Evolutionary conservation across 805 yeast genomes (phyloP).

Genomic region (Ogataea chonburiensis): DNA sequence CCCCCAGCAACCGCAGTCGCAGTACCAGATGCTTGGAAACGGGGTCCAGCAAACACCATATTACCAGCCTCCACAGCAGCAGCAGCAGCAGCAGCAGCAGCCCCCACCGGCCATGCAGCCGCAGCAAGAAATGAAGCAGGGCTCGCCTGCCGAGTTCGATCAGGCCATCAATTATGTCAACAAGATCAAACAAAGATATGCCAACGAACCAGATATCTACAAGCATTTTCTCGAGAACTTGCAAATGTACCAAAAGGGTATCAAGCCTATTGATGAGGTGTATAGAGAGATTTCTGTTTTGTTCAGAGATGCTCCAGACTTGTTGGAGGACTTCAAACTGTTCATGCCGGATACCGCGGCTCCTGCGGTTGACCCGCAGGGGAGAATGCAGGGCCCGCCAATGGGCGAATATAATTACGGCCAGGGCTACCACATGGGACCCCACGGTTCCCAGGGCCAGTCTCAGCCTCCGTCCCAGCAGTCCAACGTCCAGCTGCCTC

Average conservation of each 20-base stretch:
- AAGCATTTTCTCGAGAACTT: constrained; percentile 91
- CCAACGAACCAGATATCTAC: constrained; percentile 92
- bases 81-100: constrained; percentile 18
- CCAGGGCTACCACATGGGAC: constrained; percentile 14
- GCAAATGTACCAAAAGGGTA: constrained; percentile 96
- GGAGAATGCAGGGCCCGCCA: constrained; percentile 19
- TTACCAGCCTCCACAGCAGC: constrained; percentile 21
- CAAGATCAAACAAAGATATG: constrained; percentile 90
- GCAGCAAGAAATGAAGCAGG: constrained; percentile 31
- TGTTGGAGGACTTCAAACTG: constrained; percentile 90
- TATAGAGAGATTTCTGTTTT: constrained; percentile 88
- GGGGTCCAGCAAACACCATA: constrained; percentile 18
- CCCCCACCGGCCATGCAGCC: constrained; percentile 21
- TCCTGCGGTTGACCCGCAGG: constrained; percentile 31
- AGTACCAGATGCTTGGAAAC: constrained; percentile 20
- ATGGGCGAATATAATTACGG: constrained; percentile 23
- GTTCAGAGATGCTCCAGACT: constrained; percentile 91
- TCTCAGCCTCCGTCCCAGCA: constrained; percentile 24
- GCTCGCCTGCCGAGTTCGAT: constrained; percentile 87
- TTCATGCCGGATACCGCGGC: constrained; percentile 79
- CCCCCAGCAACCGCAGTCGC: constrained; percentile 21
- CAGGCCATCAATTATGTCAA: constrained; percentile 97
- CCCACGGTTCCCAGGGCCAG: constrained; percentile 14
- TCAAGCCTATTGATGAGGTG: constrained; percentile 92
- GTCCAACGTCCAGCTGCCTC: constrained; percentile 64